phyloP scores from a whole-genome alignment of 768 basidiomycete genomes.

The Kwoniella dendrophila region DNA sequence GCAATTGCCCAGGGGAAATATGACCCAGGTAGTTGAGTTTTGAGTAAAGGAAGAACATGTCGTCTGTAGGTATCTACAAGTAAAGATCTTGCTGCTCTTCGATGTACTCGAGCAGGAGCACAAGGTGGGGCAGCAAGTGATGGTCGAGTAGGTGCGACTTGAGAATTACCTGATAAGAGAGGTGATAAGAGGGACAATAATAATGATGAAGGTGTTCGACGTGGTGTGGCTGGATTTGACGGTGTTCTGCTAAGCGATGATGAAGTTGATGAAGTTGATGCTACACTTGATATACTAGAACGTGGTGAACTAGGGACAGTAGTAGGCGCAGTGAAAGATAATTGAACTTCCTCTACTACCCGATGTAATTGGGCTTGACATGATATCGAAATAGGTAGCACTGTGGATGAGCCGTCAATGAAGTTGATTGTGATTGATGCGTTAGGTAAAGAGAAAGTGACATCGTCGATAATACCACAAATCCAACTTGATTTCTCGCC shows the following conservation, averaged over 20 bases:
- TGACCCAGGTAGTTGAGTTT: slow-evolving; percentile 42
- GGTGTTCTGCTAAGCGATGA: slow-evolving; percentile 12
- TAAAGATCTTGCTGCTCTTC: slow-evolving; percentile 54
- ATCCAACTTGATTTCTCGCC: slow-evolving; percentile 57
- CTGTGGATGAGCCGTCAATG: slow-evolving; percentile 44
- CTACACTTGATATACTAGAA: slow-evolving; percentile 26
- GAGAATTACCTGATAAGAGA: slow-evolving; percentile 24
- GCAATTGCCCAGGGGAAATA: slow-evolving; percentile 50
- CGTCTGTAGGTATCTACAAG: slow-evolving; percentile 56
- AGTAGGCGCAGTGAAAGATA: slow-evolving; percentile 43
- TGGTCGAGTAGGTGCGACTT: slow-evolving; percentile 7
- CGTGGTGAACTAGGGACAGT: slow-evolving; percentile 19
- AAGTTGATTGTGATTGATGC: slow-evolving; percentile 43
- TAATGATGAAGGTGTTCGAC: slow-evolving; percentile 42
- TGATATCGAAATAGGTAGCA: slow-evolving; percentile 32
- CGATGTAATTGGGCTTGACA: slow-evolving; percentile 37
- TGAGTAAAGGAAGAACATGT: slow-evolving; percentile 52
- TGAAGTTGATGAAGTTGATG: slow-evolving; percentile 22
- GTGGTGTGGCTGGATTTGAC: too few species aligned
- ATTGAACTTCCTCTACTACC: slow-evolving; percentile 49
- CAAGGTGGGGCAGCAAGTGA: slow-evolving; percentile 20
- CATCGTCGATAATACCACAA: slow-evolving; percentile 54
- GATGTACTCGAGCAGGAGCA: slow-evolving; percentile 46
- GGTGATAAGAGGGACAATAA: slow-evolving; percentile 53
- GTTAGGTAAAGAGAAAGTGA: slow-evolving; percentile 52